These are phyloP conservation scores for Anaeromyces robustus DNA, from an alignment of 192 early-diverging fungal species.

Conservation along the genomic window DNA sequence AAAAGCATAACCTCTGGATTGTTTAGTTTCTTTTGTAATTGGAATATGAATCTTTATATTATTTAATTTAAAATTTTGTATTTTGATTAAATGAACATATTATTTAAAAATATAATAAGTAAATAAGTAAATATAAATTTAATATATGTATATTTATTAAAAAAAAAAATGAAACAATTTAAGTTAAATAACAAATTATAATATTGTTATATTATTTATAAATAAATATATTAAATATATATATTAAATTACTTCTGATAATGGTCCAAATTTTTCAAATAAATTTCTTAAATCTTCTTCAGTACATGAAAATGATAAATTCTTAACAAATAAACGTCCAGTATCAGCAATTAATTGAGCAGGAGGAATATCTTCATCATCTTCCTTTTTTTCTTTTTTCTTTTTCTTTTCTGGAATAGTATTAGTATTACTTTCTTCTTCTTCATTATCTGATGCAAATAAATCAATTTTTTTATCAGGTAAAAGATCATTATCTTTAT, in stretches of 20 bases:
- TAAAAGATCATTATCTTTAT: constrained; percentile 6
- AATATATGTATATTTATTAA: no score
- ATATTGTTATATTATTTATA: not conserved
- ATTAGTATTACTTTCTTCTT: not conserved
- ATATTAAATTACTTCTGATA: constrained; percentile 51
- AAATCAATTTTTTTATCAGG: not conserved
- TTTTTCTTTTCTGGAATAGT: not conserved
- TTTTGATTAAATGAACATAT: no score
- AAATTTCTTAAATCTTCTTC: constrained; percentile 66
- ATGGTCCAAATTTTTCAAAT: constrained; percentile 76
- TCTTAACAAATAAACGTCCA: constrained; percentile 84
- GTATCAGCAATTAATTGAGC: constrained; percentile 75
- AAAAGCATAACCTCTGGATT: constrained; percentile 87
- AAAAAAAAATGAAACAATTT: not conserved
- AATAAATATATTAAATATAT: not conserved
- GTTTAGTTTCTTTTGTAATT: constrained; percentile 78
- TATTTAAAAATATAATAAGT: no score
- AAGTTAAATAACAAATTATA: no score
- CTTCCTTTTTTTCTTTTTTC: constrained; percentile 9
- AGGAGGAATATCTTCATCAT: constrained; percentile 11
- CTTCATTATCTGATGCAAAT: not conserved
- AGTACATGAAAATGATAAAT: constrained; percentile 79
- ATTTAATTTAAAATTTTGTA: not conserved
- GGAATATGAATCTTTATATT: constrained; percentile 66
- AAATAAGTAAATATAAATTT: no score